phyloP scores from a whole-genome alignment of 352 stramenopile genomes.

The Bremia lactucae region DNA sequence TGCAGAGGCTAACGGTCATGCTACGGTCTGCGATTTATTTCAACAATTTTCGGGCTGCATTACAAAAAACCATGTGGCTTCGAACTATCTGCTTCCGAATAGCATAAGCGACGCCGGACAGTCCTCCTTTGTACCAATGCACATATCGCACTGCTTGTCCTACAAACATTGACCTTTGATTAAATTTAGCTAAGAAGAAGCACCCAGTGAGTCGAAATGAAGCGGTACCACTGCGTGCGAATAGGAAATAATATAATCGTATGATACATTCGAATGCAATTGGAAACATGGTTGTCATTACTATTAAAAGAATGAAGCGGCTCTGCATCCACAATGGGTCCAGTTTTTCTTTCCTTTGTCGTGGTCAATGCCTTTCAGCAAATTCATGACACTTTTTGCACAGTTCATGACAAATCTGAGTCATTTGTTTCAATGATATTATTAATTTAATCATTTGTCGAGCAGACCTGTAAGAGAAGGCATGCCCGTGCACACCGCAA shows the following conservation, averaged over 20 bases:
- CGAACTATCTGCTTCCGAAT: slow-evolving; percentile 18
- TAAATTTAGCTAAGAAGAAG: too few relatives aligned
- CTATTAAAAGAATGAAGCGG: too few relatives aligned
- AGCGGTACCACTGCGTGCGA: too few relatives aligned
- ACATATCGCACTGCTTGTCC: slow-evolving; percentile 24
- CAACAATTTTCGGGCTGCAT: slow-evolving; percentile 30
- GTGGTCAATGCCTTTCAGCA: too few relatives aligned
- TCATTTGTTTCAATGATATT: not conserved
- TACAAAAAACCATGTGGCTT: slow-evolving; percentile 12
- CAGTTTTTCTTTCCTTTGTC: too few relatives aligned
- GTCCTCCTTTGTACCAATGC: slow-evolving; percentile 25
- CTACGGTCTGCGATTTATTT: slow-evolving; percentile 54
- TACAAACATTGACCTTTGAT: slow-evolving; percentile 55
- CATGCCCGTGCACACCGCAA: slow-evolving; percentile 62
- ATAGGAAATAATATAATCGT: too few relatives aligned
- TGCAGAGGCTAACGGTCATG: slow-evolving; percentile 50
- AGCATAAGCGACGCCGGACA: slow-evolving; percentile 27
- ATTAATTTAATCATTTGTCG: not conserved
- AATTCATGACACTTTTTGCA: too few relatives aligned
- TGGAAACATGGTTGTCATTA: too few relatives aligned
- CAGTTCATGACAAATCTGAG: slow-evolving; percentile 33
- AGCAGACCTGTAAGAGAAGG: slow-evolving; percentile 52
- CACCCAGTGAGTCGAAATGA: too few relatives aligned
- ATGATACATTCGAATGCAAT: too few relatives aligned
- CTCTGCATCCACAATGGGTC: too few relatives aligned